Conservation (phyloP, 1,139 yeast species). For the Blastobotrys proliferans region DNA sequence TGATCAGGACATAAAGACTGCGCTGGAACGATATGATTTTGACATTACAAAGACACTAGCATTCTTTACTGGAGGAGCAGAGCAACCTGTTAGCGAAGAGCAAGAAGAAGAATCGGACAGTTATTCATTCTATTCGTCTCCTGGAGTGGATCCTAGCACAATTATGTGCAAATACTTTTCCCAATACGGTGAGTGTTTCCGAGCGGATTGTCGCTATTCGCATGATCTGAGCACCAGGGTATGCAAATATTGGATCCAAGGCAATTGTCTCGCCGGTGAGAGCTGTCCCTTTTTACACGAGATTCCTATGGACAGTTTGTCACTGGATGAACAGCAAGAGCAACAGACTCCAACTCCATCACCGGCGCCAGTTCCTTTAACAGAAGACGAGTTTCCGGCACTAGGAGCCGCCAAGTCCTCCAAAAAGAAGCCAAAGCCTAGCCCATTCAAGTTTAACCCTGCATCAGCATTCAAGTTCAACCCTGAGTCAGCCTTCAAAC, state of each 20-base stretch:
- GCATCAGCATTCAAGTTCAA: conserved; percentile 11
- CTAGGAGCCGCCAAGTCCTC: conserved; percentile 23
- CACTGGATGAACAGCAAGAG: not conserved
- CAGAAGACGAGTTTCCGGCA: conserved; percentile 29
- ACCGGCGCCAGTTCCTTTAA: conserved; percentile 18
- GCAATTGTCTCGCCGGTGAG: conserved; percentile 40
- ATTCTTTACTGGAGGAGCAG: not conserved
- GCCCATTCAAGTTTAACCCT: not conserved
- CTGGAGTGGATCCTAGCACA: conserved; percentile 24
- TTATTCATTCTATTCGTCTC: not conserved
- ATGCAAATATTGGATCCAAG: conserved; percentile 44
- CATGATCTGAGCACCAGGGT: conserved; percentile 40
- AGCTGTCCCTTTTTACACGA: conserved; percentile 39
- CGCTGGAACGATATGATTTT: conserved; percentile 32
- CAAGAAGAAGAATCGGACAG: not conserved
- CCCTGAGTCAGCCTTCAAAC: conserved; percentile 5
- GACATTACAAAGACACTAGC: conserved; percentile 28
- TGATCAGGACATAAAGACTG: conserved; percentile 32
- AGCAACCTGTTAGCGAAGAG: not conserved
- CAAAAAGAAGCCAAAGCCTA: conserved; percentile 6
- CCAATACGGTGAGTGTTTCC: conserved; percentile 39
- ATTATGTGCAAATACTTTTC: conserved; percentile 38
- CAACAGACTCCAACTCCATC: conserved; percentile 1
- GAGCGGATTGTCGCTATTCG: conserved; percentile 43
- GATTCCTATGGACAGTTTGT: conserved; percentile 26